Evolutionary conservation across 805 yeast species (phyloP).

Genomic region (Wickerhamiella dianesei): DNA sequence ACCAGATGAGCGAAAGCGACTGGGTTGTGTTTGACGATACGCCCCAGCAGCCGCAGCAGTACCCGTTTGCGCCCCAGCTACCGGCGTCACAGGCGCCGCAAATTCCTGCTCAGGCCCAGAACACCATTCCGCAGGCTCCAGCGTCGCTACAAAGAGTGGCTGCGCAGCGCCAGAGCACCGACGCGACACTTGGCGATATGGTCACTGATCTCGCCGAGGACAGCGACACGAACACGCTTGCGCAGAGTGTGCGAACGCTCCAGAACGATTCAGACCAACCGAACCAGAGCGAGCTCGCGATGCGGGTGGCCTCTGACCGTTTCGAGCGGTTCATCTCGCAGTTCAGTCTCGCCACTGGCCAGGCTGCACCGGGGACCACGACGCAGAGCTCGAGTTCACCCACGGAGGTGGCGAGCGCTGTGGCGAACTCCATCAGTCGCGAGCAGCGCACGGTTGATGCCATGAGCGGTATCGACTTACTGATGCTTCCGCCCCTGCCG

Average conservation of each 20-base stretch:
- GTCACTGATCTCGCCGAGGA: background rate
- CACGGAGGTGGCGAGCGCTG: background rate
- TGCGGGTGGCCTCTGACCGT: background rate
- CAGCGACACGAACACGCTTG: background rate
- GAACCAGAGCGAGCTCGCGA: background rate
- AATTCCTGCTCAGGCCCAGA: background rate
- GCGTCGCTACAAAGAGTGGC: background rate
- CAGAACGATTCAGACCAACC: background rate
- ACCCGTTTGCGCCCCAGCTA: too few relatives aligned
- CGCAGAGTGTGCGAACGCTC: background rate
- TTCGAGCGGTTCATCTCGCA: conserved; percentile 4
- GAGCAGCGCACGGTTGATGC: background rate
- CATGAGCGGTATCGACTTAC: background rate
- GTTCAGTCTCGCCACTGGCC: conserved; percentile 8
- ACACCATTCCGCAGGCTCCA: background rate
- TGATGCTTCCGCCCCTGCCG: conserved; percentile 20
- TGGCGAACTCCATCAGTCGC: background rate
- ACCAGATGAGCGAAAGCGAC: background rate
- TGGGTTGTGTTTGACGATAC: background rate
- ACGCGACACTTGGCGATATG: background rate
- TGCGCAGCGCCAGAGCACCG: background rate
- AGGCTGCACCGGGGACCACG: conserved; percentile 3
- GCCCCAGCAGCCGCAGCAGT: background rate
- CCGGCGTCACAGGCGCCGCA: background rate
- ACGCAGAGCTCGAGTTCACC: background rate